Conservation (phyloP, 164 flowering plant species). For the Kalanchoe fedtschenkoi region DNA sequence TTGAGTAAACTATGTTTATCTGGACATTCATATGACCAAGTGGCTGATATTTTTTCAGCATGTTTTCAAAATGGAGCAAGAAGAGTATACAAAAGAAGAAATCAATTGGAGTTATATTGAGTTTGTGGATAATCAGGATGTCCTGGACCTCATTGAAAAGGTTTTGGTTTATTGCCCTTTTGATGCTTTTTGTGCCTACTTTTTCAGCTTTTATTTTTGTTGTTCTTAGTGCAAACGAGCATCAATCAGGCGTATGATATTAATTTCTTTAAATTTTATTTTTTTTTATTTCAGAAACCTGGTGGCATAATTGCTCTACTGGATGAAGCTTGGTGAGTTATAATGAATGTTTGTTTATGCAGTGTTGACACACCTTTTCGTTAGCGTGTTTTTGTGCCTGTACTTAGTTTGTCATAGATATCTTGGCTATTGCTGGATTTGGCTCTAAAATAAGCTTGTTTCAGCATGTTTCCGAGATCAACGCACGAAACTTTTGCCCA, state of each 20-base stretch:
- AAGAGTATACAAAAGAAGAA: slow-evolving; percentile 92
- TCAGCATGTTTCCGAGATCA: slow-evolving; percentile 97
- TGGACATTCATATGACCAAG: neutral
- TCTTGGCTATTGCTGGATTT: too few species aligned
- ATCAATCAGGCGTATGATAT: neutral
- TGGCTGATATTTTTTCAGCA: slow-evolving; percentile 50
- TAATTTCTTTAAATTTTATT: neutral
- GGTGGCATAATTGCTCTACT: slow-evolving; percentile 95
- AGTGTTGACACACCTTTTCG: too few species aligned
- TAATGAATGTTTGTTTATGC: too few species aligned
- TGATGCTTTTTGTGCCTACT: neutral
- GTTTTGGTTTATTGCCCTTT: slow-evolving; percentile 18
- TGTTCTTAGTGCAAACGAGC: neutral
- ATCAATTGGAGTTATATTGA: slow-evolving; percentile 99
- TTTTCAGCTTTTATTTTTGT: neutral
- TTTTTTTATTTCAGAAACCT: slow-evolving; percentile 97
- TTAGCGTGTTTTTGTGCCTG: too few species aligned
- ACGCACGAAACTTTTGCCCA: slow-evolving; percentile 96
- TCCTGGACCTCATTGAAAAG: slow-evolving; percentile 96
- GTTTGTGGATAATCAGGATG: slow-evolving; percentile 91
- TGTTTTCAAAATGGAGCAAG: too few species aligned
- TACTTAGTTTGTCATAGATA: too few species aligned
- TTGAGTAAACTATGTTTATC: neutral
- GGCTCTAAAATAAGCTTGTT: too few species aligned
- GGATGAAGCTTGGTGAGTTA: slow-evolving; percentile 98